Evolutionary conservation across 1,284 basidiomycete genomes (phyloP).

Genomic region (Heterobasidion irregulare): DNA sequence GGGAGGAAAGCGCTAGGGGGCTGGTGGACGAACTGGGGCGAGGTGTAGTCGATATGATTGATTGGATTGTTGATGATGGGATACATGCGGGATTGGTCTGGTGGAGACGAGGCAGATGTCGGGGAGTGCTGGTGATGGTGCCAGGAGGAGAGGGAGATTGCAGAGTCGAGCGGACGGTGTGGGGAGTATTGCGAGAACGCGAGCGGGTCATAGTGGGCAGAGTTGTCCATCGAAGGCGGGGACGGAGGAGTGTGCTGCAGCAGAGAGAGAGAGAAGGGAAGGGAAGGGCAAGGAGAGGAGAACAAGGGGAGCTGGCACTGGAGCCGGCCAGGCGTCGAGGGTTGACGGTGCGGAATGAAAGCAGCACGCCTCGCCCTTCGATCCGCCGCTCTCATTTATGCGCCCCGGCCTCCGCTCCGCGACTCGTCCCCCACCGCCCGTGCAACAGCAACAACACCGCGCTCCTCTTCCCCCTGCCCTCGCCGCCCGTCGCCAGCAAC

Average conservation of each 20-base stretch:
- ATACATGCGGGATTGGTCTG: constrained; percentile 24
- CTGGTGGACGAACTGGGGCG: constrained; percentile 25
- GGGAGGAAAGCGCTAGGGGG: constrained; percentile 12
- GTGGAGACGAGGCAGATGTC: constrained; percentile 12
- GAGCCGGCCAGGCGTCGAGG: background rate
- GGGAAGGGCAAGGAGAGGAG: constrained; percentile 5
- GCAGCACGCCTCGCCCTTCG: background rate
- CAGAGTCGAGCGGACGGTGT: constrained; percentile 14
- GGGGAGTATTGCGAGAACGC: constrained; percentile 12
- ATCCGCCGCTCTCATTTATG: constrained; percentile 1
- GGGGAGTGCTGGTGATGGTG: constrained; percentile 17
- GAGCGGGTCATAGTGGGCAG: constrained; percentile 25
- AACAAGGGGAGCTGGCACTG: constrained; percentile 6
- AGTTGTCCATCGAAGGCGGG: constrained; percentile 29
- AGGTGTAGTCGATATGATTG: constrained; percentile 26
- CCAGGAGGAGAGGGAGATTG: constrained; percentile 18
- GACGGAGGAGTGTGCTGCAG: too few relatives aligned
- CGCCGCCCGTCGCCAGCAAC: too few relatives aligned
- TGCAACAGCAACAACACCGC: too few relatives aligned
- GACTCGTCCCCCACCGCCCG: too few relatives aligned
- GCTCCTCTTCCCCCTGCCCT: too few relatives aligned
- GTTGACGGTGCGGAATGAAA: background rate
- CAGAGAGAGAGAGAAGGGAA: background rate
- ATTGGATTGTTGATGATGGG: constrained; percentile 19
- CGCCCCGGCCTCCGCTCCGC: background rate